Evolutionary conservation across 805 yeast genomes (phyloP).

Genomic region (Candida nonsorbophila): DNA sequence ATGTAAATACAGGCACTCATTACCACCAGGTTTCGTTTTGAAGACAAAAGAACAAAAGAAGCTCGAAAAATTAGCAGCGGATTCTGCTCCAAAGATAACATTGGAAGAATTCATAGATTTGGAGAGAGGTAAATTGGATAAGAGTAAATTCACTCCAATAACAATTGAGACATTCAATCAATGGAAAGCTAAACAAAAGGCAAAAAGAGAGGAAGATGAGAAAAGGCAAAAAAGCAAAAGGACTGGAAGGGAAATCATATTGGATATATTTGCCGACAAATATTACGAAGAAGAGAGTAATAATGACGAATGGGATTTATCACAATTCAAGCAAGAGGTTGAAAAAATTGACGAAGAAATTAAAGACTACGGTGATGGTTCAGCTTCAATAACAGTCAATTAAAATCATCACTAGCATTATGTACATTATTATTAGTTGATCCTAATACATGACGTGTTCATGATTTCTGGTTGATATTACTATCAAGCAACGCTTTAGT

Average conservation of each 20-base stretch:
- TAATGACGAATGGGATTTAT: slow-evolving; percentile 52
- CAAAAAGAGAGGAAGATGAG: slow-evolving; percentile 44
- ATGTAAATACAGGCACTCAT: slow-evolving; percentile 91
- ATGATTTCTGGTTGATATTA: no score
- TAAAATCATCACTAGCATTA: slow-evolving; percentile 16
- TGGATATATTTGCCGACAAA: slow-evolving; percentile 54
- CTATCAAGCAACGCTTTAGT: no score
- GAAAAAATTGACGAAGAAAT: slow-evolving; percentile 43
- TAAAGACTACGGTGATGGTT: slow-evolving; percentile 77
- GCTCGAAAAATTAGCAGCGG: slow-evolving; percentile 79
- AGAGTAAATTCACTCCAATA: slow-evolving; percentile 75
- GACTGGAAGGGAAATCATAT: slow-evolving; percentile 67
- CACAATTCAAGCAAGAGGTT: slow-evolving; percentile 49
- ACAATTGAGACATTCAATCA: slow-evolving; percentile 70
- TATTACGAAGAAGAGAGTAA: slow-evolving; percentile 48
- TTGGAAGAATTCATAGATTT: slow-evolving; percentile 94
- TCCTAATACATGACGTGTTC: no score
- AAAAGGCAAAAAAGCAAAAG: slow-evolving; percentile 24
- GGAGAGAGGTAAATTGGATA: slow-evolving; percentile 81
- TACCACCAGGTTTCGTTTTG: slow-evolving; percentile 94
- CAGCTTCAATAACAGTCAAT: slow-evolving; percentile 22
- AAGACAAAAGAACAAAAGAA: slow-evolving; percentile 96
- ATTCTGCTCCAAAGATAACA: slow-evolving; percentile 82
- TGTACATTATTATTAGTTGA: no score
- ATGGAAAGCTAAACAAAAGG: slow-evolving; percentile 75